phyloP scores from a whole-genome alignment of 1,284 basidiomycete genomes.

The Pseudozyma sp. region DNA sequence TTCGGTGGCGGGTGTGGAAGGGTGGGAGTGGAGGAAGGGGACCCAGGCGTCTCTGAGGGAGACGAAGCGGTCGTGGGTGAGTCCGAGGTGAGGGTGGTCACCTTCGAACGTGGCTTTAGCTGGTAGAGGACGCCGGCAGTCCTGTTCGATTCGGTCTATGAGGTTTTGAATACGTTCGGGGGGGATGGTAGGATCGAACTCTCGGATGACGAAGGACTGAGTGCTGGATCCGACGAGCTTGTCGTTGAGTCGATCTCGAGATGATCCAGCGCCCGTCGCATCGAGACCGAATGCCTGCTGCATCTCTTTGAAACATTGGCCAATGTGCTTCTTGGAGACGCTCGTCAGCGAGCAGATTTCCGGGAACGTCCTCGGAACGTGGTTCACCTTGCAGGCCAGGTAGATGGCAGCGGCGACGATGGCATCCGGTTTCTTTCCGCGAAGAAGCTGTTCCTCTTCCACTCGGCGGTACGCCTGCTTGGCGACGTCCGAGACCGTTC shows the following conservation, averaged over 20 bases:
- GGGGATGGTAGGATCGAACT: conserved; percentile 35
- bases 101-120: conserved; percentile 43
- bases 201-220: conserved; percentile 26
- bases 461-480: conserved; percentile 97
- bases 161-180: conserved; percentile 28
- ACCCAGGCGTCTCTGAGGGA: conserved; percentile 45
- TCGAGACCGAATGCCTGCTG: conserved; percentile 86
- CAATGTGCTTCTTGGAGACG: conserved; percentile 93
- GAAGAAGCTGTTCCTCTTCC: conserved; percentile 91
- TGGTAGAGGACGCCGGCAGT: conserved; percentile 24
- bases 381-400: conserved; percentile 93
- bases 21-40: conserved; percentile 32
- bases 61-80: conserved; percentile 45
- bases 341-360: conserved; percentile 94
- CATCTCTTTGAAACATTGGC: conserved; percentile 92
- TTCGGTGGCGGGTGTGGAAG: conserved; percentile 6
- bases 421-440: conserved; percentile 90
- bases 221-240: conserved; percentile 35
- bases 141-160: conserved; percentile 30
- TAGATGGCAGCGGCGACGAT: conserved; percentile 98
- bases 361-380: conserved; percentile 92
- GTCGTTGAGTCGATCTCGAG: conserved; percentile 3
- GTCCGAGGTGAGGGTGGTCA: conserved; percentile 41
- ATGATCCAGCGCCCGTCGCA: conserved; percentile 58
- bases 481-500: conserved; percentile 92